phyloP scores from a whole-genome alignment of 345 rosid species.

The Mangifera indica region DNA sequence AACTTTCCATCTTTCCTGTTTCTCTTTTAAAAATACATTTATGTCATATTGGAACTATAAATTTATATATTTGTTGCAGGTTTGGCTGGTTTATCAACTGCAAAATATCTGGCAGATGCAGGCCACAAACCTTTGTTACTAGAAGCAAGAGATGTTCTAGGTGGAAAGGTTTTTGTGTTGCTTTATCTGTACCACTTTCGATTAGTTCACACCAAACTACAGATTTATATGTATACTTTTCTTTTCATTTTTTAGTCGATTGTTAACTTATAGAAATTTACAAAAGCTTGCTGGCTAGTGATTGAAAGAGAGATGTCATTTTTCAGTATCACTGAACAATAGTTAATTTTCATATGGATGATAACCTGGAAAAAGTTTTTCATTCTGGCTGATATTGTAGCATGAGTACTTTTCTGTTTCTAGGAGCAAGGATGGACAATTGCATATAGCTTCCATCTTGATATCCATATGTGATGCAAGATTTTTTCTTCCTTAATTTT shows the following conservation, averaged over 20 bases:
- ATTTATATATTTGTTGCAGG: slow-evolving; percentile 42
- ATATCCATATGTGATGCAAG: background rate
- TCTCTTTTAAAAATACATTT: background rate
- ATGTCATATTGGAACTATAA: background rate
- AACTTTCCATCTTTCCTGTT: background rate
- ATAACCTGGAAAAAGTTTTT: background rate
- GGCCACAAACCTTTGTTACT: slow-evolving; percentile 81
- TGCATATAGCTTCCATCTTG: background rate
- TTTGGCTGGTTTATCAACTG: slow-evolving; percentile 93
- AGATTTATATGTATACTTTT: background rate
- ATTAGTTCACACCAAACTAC: background rate
- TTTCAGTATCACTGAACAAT: background rate
- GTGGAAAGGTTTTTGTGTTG: slow-evolving; percentile 76
- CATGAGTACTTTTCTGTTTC: background rate
- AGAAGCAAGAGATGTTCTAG: slow-evolving; percentile 91
- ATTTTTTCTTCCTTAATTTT: slow-evolving; percentile 8
- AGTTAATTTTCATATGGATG: background rate
- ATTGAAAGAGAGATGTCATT: background rate
- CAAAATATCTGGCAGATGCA: slow-evolving; percentile 92
- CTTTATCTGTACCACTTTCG: background rate
- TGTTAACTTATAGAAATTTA: background rate
- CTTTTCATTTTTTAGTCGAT: background rate
- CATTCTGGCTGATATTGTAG: background rate
- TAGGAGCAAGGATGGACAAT: background rate
- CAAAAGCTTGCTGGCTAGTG: background rate